A percentile compares a stretch with the other conserved stretches of the same genome.
phyloP scores from a whole-genome alignment of 805 yeast species.

The Dipodascus albidus region DNA sequence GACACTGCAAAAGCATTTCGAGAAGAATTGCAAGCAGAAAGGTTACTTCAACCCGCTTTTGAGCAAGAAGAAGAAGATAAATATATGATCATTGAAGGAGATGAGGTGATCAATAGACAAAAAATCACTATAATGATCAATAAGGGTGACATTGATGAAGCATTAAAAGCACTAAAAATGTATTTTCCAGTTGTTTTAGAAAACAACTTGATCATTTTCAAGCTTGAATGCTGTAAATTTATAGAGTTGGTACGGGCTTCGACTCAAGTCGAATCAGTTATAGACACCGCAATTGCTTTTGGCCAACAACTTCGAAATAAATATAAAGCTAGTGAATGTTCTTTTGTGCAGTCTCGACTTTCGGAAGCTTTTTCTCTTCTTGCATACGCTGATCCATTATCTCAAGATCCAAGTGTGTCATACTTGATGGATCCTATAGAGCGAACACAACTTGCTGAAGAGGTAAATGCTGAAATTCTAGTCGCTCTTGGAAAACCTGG shows the following conservation, averaged over 20 bases:
- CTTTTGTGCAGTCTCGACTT: conserved; percentile 28
- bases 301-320: conserved; percentile 30
- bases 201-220: conserved; percentile 28
- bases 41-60: conserved; percentile 5
- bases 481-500: conserved; percentile 33
- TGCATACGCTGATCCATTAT: conserved; percentile 39
- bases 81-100: conserved; percentile 12
- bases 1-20: conserved; percentile 43
- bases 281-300: conserved; percentile 24
- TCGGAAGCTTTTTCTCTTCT: conserved; percentile 39
- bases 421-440: conserved; percentile 28
- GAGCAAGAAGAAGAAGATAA: conserved; percentile 10
- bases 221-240: conserved; percentile 34
- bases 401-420: conserved; percentile 26
- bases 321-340: conserved; percentile 22
- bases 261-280: conserved; percentile 1
- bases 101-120: conserved; percentile 33
- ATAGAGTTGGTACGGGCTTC: conserved; percentile 27
- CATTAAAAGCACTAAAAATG: conserved; percentile 28
- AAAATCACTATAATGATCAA: conserved; percentile 32
- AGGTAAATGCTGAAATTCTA: conserved; percentile 32
- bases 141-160: conserved; percentile 35
- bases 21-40: conserved; percentile 29
- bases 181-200: conserved; percentile 31
- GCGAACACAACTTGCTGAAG: conserved; percentile 30